These are phyloP conservation scores for Solanum boliviense DNA, from an alignment of 257 asterid species.

Conservation along the genomic window DNA sequence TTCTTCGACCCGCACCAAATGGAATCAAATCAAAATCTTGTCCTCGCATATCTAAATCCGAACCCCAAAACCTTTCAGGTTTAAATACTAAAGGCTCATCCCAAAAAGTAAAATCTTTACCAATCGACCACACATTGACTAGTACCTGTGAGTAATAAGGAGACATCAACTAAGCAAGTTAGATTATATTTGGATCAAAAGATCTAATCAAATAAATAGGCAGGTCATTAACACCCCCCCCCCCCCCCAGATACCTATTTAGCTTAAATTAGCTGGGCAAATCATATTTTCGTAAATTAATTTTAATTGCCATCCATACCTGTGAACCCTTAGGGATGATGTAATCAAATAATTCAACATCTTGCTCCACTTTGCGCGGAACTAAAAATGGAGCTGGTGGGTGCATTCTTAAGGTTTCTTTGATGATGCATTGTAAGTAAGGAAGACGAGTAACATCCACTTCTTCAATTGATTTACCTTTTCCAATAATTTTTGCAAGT, in stretches of 20 bases:
- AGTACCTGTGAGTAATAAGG: not conserved
- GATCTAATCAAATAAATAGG: not conserved
- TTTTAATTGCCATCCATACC: too few species aligned
- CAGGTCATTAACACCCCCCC: not conserved
- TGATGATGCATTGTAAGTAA: too few species aligned
- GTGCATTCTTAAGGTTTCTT: too few species aligned
- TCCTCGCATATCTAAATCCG: not conserved
- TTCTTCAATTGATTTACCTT: too few species aligned
- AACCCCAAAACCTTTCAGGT: slow-evolving; percentile 8
- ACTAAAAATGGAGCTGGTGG: too few species aligned
- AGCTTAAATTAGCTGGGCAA: not conserved
- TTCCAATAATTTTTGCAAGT: too few species aligned
- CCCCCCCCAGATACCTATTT: too few species aligned
- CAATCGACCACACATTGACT: slow-evolving; percentile 15
- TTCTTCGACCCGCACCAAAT: not conserved
- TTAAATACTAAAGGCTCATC: slow-evolving; percentile 4
- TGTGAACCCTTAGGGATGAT: too few species aligned
- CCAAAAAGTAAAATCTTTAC: slow-evolving; percentile 17
- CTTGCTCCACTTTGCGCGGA: too few species aligned
- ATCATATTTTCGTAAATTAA: not conserved
- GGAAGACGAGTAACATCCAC: too few species aligned
- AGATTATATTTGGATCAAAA: not conserved
- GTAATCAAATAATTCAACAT: too few species aligned
- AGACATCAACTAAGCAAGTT: not conserved
- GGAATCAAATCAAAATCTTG: not conserved